These are phyloP conservation scores for Lentinula raphanica DNA, from an alignment of 768 basidiomycete genomes.

Conservation along the genomic window DNA sequence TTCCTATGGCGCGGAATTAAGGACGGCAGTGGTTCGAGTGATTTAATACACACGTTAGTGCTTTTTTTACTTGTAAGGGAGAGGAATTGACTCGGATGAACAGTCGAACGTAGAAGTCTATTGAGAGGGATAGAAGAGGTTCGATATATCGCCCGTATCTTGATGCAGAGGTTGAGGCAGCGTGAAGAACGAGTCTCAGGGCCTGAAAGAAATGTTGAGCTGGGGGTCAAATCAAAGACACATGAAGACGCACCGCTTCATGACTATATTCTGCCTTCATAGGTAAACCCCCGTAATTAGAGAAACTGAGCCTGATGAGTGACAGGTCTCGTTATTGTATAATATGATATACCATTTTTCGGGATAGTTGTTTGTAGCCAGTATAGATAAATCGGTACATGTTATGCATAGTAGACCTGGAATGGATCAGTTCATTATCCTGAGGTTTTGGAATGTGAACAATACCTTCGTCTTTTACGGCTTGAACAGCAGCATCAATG, in stretches of 20 bases:
- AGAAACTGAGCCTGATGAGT: slow-evolving; percentile 49
- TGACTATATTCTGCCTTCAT: slow-evolving; percentile 93
- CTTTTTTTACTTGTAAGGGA: slow-evolving; percentile 80
- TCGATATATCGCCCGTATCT: slow-evolving; percentile 91
- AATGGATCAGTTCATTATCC: background rate
- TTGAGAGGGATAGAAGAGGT: slow-evolving; percentile 85
- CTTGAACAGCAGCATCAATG: slow-evolving; percentile 90
- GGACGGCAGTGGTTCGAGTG: background rate
- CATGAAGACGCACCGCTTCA: slow-evolving; percentile 85
- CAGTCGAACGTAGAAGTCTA: slow-evolving; percentile 94
- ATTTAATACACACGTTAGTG: slow-evolving; percentile 54
- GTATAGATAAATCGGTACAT: slow-evolving; percentile 91
- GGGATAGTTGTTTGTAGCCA: slow-evolving; percentile 90
- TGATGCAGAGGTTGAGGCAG: slow-evolving; percentile 80
- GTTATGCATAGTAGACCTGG: slow-evolving; percentile 89
- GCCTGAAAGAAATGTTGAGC: slow-evolving; percentile 45
- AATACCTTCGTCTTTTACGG: slow-evolving; percentile 81
- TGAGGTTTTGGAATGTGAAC: background rate
- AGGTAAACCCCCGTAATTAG: slow-evolving; percentile 91
- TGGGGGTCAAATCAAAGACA: background rate
- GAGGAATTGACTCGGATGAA: slow-evolving; percentile 76
- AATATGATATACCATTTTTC: slow-evolving; percentile 80
- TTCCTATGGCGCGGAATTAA: slow-evolving; percentile 47
- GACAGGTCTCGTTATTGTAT: too few species aligned
- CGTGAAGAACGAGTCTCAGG: slow-evolving; percentile 84